Evolutionary conservation across 202 grass and related monocot species (phyloP).

Genomic region (Brachypodium distachyon): DNA sequence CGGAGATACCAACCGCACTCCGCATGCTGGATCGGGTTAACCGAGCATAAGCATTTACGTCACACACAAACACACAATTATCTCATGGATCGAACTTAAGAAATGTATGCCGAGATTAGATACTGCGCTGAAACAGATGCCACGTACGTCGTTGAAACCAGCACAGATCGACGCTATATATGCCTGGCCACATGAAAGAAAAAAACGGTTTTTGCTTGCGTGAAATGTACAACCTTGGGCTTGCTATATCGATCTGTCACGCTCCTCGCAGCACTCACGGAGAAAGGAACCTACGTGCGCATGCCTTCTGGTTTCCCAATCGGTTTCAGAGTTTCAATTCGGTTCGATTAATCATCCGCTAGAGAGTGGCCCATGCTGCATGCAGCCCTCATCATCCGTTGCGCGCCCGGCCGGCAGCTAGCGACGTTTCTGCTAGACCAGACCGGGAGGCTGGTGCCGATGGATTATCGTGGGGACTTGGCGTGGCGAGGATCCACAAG

Average conservation of each 20-base stretch:
- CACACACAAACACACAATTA: too few relatives aligned
- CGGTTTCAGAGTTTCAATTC: too few relatives aligned
- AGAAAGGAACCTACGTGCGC: neutral
- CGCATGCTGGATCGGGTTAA: neutral
- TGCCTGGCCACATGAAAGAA: neutral
- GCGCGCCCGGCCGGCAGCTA: too few relatives aligned
- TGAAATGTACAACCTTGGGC: neutral
- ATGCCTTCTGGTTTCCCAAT: neutral
- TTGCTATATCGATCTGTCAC: neutral
- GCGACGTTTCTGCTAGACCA: neutral
- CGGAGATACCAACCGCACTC: neutral
- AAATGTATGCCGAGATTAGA: neutral
- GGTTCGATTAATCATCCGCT: too few relatives aligned
- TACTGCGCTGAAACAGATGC: neutral
- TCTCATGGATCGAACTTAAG: too few relatives aligned
- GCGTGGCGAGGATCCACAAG: conserved; percentile 2
- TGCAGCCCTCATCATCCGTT: too few relatives aligned
- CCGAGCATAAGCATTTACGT: neutral
- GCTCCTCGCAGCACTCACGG: neutral
- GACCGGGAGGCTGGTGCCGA: neutral
- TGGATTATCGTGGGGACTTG: neutral
- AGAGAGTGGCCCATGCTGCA: neutral
- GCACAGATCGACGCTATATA: neutral
- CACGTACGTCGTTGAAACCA: too few relatives aligned
- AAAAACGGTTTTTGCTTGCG: neutral